phyloP scores from a whole-genome alignment of 108 stramenopile genomes.

The Schizochytrium sp. region DNA sequence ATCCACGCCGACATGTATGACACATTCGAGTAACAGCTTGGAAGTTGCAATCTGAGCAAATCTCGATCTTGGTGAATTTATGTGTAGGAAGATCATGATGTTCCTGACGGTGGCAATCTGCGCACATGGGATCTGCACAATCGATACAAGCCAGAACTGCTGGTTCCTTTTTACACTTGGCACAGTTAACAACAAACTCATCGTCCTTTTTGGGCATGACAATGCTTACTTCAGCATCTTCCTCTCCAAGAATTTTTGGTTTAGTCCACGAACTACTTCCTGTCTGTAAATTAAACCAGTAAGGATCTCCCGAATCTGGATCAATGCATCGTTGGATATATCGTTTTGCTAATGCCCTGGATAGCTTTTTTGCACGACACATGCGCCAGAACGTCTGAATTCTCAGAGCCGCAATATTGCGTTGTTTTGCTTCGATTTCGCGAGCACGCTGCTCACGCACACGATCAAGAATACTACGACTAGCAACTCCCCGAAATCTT shows the following conservation, averaged over 20 bases:
- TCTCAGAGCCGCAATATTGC: no score
- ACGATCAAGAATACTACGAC: slow-evolving; percentile 4
- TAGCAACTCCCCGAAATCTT: slow-evolving; percentile 17
- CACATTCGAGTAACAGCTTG: slow-evolving; percentile 33
- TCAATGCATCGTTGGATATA: slow-evolving; percentile 31
- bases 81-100: neutral
- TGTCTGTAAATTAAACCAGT: slow-evolving; percentile 32
- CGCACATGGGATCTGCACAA: slow-evolving; percentile 31
- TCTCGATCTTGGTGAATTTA: neutral
- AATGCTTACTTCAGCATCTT: slow-evolving; percentile 19
- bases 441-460: neutral
- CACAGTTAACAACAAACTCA: slow-evolving; percentile 47
- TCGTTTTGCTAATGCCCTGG: neutral
- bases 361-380: neutral
- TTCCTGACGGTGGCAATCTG: slow-evolving; percentile 1
- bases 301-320: slow-evolving; percentile 2
- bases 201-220: slow-evolving; percentile 44
- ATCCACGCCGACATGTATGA: neutral
- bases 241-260: slow-evolving; percentile 2
- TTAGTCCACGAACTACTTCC: neutral
- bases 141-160: neutral
- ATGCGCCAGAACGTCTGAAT: slow-evolving; percentile 43
- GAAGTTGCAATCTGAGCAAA: slow-evolving; percentile 42
- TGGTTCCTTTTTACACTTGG: neutral
- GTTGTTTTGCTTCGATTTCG: neutral